Evolutionary conservation across 2,329 filamentous ascomycete species (phyloP).

Genomic region (Colletotrichum orbiculare): DNA sequence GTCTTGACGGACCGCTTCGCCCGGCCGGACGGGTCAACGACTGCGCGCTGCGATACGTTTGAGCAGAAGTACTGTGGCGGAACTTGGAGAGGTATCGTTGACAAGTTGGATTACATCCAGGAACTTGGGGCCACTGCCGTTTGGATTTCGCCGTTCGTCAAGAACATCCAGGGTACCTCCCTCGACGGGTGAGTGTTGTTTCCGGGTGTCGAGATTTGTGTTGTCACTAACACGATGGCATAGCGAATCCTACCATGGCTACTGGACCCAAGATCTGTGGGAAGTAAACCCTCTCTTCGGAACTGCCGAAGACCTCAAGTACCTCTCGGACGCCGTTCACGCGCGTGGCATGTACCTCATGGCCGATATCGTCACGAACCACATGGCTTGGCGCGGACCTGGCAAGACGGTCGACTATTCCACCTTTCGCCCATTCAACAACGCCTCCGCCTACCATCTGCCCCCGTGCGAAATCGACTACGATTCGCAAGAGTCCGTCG

Average conservation of each 20-base stretch:
- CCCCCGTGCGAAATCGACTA: conserved; percentile 68
- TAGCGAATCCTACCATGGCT: conserved; percentile 63
- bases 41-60: conserved; percentile 54
- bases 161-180: conserved; percentile 45
- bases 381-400: conserved; percentile 57
- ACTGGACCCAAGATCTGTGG: conserved; percentile 64
- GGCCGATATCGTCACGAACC: conserved; percentile 71
- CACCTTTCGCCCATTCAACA: conserved; percentile 58
- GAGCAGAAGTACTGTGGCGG: conserved; percentile 69
- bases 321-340: conserved; percentile 66
- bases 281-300: conserved; percentile 69
- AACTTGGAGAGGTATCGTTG: conserved; percentile 67
- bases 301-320: conserved; percentile 67
- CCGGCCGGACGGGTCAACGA: conserved; percentile 56
- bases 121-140: conserved; percentile 69
- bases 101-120: conserved; percentile 72
- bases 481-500: conserved; percentile 57
- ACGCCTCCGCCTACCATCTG: conserved; percentile 67
- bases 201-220: not conserved
- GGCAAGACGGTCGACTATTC: conserved; percentile 57
- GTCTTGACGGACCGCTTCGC: conserved; percentile 68
- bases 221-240: conserved; percentile 43
- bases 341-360: conserved; percentile 66
- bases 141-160: conserved; percentile 69
- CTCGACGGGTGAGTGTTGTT: conserved; percentile 33